Conservation (phyloP, 208 protist genomes). For the Leishmania braziliensis region DNA sequence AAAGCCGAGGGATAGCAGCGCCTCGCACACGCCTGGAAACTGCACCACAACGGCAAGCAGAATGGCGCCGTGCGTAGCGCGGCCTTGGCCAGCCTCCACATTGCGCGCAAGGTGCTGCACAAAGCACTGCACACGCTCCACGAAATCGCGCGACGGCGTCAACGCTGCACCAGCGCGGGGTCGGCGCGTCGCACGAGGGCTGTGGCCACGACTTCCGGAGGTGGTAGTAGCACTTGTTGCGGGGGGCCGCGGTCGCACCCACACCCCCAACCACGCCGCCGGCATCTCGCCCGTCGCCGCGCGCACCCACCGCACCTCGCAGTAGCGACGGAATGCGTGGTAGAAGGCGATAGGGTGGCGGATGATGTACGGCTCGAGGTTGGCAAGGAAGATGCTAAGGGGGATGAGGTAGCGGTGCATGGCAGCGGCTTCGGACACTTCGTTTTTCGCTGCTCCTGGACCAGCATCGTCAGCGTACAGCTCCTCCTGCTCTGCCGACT, state of each 20-base stretch:
- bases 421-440: conserved; percentile 5
- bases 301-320: conserved; percentile 44
- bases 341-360: conserved; percentile 33
- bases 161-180: background rate
- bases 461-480: background rate
- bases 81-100: conserved; percentile 9
- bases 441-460: background rate
- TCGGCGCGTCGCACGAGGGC: background rate
- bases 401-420: conserved; percentile 35
- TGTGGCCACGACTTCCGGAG: background rate
- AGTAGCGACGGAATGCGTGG: conserved; percentile 30
- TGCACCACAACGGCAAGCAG: conserved; percentile 29
- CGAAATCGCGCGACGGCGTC: conserved; percentile 13
- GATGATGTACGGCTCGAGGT: conserved; percentile 30
- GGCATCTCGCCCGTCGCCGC: conserved; percentile 19
- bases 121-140: conserved; percentile 23
- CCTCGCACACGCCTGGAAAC: conserved; percentile 31
- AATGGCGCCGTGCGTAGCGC: conserved; percentile 18
- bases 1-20: conserved; percentile 15
- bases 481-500: background rate
- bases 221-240: background rate
- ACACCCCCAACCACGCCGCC: conserved; percentile 44
- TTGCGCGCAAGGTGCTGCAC: conserved; percentile 25
- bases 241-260: conserved; percentile 29
- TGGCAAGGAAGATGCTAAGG: conserved; percentile 31